Conservation (phyloP, 208 protist genomes). For the Porcisia deanei region DNA sequence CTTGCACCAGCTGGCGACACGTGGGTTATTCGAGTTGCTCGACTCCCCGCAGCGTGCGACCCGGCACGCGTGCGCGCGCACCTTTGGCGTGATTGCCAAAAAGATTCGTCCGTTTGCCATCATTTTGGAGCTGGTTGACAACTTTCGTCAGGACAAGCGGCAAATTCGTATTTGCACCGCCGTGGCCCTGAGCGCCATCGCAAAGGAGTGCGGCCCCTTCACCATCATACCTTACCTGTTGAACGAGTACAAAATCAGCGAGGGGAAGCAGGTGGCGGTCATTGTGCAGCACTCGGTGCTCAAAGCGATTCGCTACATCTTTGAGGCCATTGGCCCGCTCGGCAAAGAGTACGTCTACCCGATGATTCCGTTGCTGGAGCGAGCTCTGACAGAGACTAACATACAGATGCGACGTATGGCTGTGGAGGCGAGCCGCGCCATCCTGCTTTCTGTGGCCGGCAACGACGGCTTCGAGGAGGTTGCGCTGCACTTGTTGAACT, state of each 20-base stretch:
- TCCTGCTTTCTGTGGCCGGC: constrained; percentile 87
- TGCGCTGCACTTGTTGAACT: constrained; percentile 99
- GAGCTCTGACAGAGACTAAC: constrained; percentile 99
- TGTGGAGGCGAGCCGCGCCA: constrained; percentile 96
- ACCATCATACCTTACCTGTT: constrained; percentile 99
- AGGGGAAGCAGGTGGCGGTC: constrained; percentile 94
- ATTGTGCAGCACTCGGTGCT: constrained; percentile 98
- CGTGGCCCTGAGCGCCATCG: constrained; percentile 99
- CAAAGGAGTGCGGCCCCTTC: constrained; percentile 98
- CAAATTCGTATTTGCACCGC: constrained; percentile 99
- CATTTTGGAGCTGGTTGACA: constrained; percentile 98
- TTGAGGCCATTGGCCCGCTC: constrained; percentile 99
- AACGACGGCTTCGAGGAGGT: constrained; percentile 90
- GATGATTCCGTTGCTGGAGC: constrained; percentile 97
- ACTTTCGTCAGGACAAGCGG: constrained; percentile 99
- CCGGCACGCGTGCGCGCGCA: constrained; percentile 95
- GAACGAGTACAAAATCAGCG: constrained; percentile 99
- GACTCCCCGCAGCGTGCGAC: constrained; percentile 98
- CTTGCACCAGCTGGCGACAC: constrained; percentile 98
- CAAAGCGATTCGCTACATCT: constrained; percentile 99
- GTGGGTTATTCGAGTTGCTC: constrained; percentile 99
- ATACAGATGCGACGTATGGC: constrained; percentile 99
- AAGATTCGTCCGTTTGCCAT: constrained; percentile 99
- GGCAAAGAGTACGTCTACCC: constrained; percentile 99
- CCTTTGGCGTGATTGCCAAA: constrained; percentile 99